A percentile compares a stretch with the other conserved stretches of the same genome.
phyloP scores from a whole-genome alignment of 164 flowering plant genomes.

The Warburgia ugandensis region DNA sequence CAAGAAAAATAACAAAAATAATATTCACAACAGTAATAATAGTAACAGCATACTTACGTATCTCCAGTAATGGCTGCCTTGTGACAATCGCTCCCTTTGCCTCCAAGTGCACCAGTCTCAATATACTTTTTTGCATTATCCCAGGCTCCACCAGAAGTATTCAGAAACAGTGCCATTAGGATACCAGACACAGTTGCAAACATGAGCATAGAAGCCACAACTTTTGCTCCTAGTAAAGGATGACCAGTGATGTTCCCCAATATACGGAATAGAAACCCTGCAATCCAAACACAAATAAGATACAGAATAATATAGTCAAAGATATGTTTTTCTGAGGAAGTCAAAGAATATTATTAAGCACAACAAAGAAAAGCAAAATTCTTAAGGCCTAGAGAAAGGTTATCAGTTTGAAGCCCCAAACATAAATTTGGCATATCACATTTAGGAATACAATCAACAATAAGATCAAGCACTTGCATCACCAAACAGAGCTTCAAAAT shows the following conservation, averaged over 20 bases:
- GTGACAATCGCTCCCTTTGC: slow-evolving; percentile 95
- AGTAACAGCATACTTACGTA: too few species aligned
- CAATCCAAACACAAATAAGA: slow-evolving; percentile 14
- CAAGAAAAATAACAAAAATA: too few species aligned
- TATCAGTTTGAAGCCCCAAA: too few species aligned
- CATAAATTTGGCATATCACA: too few species aligned
- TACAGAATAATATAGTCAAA: too few species aligned
- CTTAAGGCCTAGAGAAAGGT: too few species aligned
- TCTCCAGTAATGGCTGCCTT: slow-evolving; percentile 98
- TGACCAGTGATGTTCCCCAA: slow-evolving; percentile 88
- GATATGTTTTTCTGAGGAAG: too few species aligned
- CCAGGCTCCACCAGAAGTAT: slow-evolving; percentile 98
- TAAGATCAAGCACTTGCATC: too few species aligned
- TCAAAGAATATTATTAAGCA: background rate
- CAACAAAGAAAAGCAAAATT: too few species aligned
- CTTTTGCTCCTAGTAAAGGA: slow-evolving; percentile 94
- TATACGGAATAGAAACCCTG: slow-evolving; percentile 77
- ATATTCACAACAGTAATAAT: too few species aligned
- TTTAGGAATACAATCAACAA: too few species aligned
- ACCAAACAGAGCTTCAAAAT: too few species aligned
- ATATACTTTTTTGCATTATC: slow-evolving; percentile 96
- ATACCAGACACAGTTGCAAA: slow-evolving; percentile 96
- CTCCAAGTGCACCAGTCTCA: slow-evolving; percentile 96
- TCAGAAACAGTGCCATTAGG: slow-evolving; percentile 97
- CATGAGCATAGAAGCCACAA: slow-evolving; percentile 92